Evolutionary conservation across 2,329 filamentous ascomycete species (phyloP), one percentile per base, ranked within the genome.

Genomic region (Alternaria sp.): DNA sequence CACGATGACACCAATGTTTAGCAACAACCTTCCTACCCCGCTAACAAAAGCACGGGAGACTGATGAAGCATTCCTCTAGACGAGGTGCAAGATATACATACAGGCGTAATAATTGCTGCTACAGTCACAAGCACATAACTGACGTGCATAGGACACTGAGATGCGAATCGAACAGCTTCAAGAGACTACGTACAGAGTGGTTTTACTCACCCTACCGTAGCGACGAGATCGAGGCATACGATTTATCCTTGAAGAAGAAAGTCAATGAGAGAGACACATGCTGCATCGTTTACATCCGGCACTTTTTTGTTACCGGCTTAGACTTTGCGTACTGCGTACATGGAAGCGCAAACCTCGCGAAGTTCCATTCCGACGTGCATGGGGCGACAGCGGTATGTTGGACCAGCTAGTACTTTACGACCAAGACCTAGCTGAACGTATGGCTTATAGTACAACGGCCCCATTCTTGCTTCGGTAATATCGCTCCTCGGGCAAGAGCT

Each of bases 321-420:
- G 37, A 41, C 37, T 41, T 74, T 72, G 54, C 63, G 15, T 75
- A 70, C 55, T 70, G 68, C 30, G 54, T 76, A 28, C 55, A 58
- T 14, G 70, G 70, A 12, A 30, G n/a, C 6, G 21, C 26, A 4
- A 50, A 70, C n/a, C 14, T 64, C 46, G 26, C 57, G 4, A 69
- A 55, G 28, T 73, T 75, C 12, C 45, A 30, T 15, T 30, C 21
- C 14, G 43, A 50, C 5, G 41, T 41, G 14, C 53, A 61, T n/a
- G 33, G 43, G 9, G 67, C 65, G 4, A 68, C 61, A 1, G 66
- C 63, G 63, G 64, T 20, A 64, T 61, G 54, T 63, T 60, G 53
- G 58, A 21, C 12, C 10, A 37, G 37, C 6, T 18, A 41, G 11
- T 11, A 21, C 30, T 15, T 33, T 23, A 20, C 20, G 30, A 53